These are phyloP conservation scores for Penicillium waksmanii DNA, from an alignment of 495 filamentous ascomycete genomes.

Conservation along the genomic window DNA sequence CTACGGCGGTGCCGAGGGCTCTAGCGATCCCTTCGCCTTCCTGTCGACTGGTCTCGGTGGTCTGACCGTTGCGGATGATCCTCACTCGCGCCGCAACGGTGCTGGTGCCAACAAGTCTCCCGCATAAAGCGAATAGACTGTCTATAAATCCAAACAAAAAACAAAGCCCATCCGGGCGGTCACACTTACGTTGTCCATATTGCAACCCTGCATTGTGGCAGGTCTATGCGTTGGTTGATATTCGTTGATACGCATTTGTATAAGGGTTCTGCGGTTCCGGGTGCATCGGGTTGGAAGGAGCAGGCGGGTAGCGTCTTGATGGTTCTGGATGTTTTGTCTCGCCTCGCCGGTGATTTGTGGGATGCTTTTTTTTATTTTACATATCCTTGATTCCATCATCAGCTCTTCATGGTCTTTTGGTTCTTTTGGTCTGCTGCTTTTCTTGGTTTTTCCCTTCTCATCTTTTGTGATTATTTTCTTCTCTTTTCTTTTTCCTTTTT, in stretches of 20 bases:
- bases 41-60: conserved; percentile 79
- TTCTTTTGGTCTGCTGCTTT: conserved; percentile 36
- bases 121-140: conserved; percentile 37
- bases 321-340: conserved; percentile 37
- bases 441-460: conserved; percentile 35
- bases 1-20: conserved; percentile 57
- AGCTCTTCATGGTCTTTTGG: conserved; percentile 36
- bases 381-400: conserved; percentile 8
- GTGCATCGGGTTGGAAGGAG: conserved; percentile 57
- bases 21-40: conserved; percentile 87
- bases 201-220: conserved; percentile 39
- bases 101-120: conserved; percentile 53
- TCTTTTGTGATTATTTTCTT: conserved; percentile 15
- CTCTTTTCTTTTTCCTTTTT: background rate
- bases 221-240: conserved; percentile 67
- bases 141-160: conserved; percentile 12
- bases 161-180: conserved; percentile 23
- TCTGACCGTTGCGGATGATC: conserved; percentile 78
- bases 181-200: conserved; percentile 47
- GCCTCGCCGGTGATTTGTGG: conserved; percentile 37
- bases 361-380: conserved; percentile 20
- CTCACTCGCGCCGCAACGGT: conserved; percentile 78
- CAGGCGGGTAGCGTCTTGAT: conserved; percentile 52
- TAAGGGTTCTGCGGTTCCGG: conserved; percentile 54
- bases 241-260: conserved; percentile 60